These are phyloP conservation scores for Akanthomyces uredinophilus DNA, from an alignment of 2,329 filamentous ascomycete genomes.

Conservation along the genomic window DNA sequence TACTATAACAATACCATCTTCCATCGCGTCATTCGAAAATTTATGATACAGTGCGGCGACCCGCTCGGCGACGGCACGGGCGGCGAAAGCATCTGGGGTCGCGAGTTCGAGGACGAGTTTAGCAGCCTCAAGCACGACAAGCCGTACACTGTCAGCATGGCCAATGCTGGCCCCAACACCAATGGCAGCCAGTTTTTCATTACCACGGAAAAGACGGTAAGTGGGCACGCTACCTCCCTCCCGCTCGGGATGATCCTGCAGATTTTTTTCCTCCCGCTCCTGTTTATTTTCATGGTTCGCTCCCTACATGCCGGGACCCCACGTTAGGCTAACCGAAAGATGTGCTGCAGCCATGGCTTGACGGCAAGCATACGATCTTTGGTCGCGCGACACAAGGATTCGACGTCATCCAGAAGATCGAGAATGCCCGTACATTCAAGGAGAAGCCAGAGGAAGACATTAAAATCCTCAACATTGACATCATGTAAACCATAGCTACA, in stretches of 20 bases:
- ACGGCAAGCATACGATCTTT: slow-evolving; percentile 95
- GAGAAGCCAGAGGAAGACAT: slow-evolving; percentile 97
- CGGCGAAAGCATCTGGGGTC: slow-evolving; percentile 85
- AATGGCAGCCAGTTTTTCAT: slow-evolving; percentile 99
- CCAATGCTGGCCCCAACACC: slow-evolving; percentile 90
- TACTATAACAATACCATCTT: slow-evolving; percentile 99
- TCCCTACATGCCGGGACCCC: slow-evolving; percentile 10
- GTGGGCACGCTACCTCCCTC: slow-evolving; percentile 27
- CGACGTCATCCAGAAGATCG: slow-evolving; percentile 93
- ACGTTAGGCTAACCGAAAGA: slow-evolving; percentile 22
- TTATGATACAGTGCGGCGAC: slow-evolving; percentile 98
- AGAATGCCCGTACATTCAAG: slow-evolving; percentile 78
- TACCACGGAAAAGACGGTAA: slow-evolving; percentile 88
- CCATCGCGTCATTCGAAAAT: slow-evolving; percentile 93
- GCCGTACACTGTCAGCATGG: slow-evolving; percentile 95
- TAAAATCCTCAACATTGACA: slow-evolving; percentile 86
- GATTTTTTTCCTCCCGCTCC: slow-evolving; percentile 7
- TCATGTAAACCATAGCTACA: slow-evolving; percentile 34
- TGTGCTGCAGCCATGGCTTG: slow-evolving; percentile 68
- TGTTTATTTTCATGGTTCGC: not conserved
- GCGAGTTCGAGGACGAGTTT: slow-evolving; percentile 94
- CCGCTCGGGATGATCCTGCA: slow-evolving; percentile 6
- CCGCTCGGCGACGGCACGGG: slow-evolving; percentile 88
- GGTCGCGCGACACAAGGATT: slow-evolving; percentile 83
- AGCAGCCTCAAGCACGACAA: slow-evolving; percentile 88